Evolutionary conservation across 768 basidiomycete species (phyloP), one percentile per base, ranked within the genome.

Genomic region (Mycena epipterygia): DNA sequence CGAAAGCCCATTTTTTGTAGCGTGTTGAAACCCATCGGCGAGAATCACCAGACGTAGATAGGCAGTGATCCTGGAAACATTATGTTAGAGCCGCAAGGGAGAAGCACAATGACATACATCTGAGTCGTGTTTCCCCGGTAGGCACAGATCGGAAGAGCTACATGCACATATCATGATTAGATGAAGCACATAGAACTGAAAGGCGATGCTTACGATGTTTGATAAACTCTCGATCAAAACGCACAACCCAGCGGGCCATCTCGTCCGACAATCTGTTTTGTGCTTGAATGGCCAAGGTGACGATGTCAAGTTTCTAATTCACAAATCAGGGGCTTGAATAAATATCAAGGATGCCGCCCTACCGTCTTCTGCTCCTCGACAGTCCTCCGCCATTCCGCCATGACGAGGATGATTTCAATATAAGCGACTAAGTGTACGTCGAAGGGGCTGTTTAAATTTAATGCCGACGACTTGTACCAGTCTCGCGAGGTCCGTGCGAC

Each of bases 11-110:
- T 79, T 73, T 72, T 83, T 84, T 49, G 81, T 79, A 48, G 81
- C 82, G 52, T 85, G 80, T 73, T 89, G 88, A 74, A 91, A 89
- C 0, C 85, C 89, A 49, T 83, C 82, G 16, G 88, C 84, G 52
- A 89, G 85, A 16, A 90, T 87, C 33, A 89, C 89, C 41, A 91
- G 77, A 41, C 88, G 86, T 21, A 89, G 80, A 73, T 89, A 90
- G 23, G 87, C 84, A 7, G 84, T 81, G 49, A 87, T 86, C 82
- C 88, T 89, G 48, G 27, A 56, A 59, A 53, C 25, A 37, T n/a
- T 14, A 56, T 48, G 53, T 67, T 30, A 71, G 33, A 56, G 33
- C 72, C 64, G 73, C 55, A 29, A 76, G 81, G 25, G 67, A 84
- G 5, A 21, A 19, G 25, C 16, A 16, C 0, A 13, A 29, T 8